These are phyloP conservation scores for Fusarium coffeatum DNA, from an alignment of 2,329 filamentous ascomycete genomes.

Conservation along the genomic window DNA sequence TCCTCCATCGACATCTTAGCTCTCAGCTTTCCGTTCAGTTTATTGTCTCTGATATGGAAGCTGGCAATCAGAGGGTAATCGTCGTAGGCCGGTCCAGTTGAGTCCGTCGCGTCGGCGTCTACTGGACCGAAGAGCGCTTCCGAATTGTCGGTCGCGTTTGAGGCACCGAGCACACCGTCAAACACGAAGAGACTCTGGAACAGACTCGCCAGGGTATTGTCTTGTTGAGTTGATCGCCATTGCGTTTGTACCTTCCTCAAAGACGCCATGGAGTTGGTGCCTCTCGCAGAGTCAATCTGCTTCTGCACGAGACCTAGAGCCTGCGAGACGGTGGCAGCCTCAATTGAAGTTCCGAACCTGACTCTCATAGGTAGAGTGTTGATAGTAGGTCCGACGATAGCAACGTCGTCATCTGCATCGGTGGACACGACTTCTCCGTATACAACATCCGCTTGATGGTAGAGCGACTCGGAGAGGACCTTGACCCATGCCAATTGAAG, in stretches of 20 bases:
- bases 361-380: slow-evolving; percentile 19
- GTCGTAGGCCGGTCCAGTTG: slow-evolving; percentile 11
- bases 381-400: slow-evolving; percentile 9
- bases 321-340: neutral
- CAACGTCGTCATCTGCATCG: neutral
- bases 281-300: slow-evolving; percentile 11
- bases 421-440: slow-evolving; percentile 18
- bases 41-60: slow-evolving; percentile 17
- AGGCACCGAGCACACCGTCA: slow-evolving; percentile 7
- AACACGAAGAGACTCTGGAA: slow-evolving; percentile 33
- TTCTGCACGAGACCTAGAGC: neutral
- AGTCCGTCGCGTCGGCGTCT: neutral
- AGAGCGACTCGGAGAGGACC: slow-evolving; percentile 6
- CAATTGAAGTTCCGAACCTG: neutral
- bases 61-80: slow-evolving; percentile 27
- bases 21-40: slow-evolving; percentile 12
- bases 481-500: slow-evolving; percentile 21
- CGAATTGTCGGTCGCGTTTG: neutral
- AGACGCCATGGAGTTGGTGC: slow-evolving; percentile 20
- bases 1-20: neutral
- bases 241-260: slow-evolving; percentile 14
- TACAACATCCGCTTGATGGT: slow-evolving; percentile 6
- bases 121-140: neutral
- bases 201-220: neutral
- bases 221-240: neutral